Conservation (phyloP, 805 yeast species). For the Cyberlindnera mrakii region DNA sequence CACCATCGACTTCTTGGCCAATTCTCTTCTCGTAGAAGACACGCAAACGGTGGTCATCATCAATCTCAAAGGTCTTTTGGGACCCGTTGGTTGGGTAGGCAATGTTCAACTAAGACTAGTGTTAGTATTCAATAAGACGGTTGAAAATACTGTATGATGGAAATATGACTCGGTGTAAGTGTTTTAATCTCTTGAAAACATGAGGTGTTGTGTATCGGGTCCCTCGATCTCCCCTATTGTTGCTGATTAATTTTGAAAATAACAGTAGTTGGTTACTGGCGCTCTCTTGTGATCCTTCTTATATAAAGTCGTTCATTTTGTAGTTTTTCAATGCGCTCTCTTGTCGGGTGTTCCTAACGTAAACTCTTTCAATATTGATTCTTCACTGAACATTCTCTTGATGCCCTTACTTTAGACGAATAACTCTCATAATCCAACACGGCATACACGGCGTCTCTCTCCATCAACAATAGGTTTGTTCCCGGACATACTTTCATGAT, state of each 20-base stretch:
- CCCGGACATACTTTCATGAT: slow-evolving; percentile 13
- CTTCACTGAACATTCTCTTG: too few relatives aligned
- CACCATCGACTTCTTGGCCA: slow-evolving; percentile 99
- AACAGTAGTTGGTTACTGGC: background rate
- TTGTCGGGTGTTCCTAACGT: too few relatives aligned
- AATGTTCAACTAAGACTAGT: slow-evolving; percentile 86
- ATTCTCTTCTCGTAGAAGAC: slow-evolving; percentile 98
- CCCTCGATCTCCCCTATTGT: slow-evolving; percentile 93
- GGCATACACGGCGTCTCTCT: too few relatives aligned
- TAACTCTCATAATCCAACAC: too few relatives aligned
- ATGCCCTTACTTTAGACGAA: too few relatives aligned
- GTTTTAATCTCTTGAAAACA: background rate
- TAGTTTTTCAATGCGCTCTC: background rate
- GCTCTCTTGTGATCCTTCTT: too few relatives aligned
- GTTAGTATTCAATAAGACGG: slow-evolving; percentile 89
- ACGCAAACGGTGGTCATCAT: slow-evolving; percentile 98
- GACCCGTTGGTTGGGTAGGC: slow-evolving; percentile 99
- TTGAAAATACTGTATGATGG: slow-evolving; percentile 79
- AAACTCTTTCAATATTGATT: too few relatives aligned
- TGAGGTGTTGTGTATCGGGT: slow-evolving; percentile 72
- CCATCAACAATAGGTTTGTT: too few relatives aligned
- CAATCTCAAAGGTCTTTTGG: slow-evolving; percentile 95
- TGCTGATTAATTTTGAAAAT: background rate
- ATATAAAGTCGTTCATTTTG: background rate
- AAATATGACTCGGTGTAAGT: slow-evolving; percentile 95